Conservation (phyloP, 108 stramenopile genomes). For the Cylindrotheca closterium region DNA sequence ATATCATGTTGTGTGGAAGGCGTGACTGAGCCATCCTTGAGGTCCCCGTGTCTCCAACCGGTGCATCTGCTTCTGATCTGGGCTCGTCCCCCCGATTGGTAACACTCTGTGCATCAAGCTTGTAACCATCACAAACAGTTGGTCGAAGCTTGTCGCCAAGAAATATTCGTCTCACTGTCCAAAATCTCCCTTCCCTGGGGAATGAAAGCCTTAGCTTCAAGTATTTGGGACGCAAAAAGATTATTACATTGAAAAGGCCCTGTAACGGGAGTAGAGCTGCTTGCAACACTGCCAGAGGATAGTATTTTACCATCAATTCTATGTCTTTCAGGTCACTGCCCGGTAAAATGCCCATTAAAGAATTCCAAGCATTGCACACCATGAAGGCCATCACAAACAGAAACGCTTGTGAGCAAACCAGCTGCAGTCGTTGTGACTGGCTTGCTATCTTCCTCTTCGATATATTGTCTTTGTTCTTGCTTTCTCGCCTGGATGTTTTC, state of each 20-base stretch:
- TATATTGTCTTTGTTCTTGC: too few relatives aligned
- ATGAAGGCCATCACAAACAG: conserved; percentile 3
- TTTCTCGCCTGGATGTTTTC: too few relatives aligned
- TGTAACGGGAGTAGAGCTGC: conserved; percentile 26
- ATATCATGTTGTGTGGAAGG: too few relatives aligned
- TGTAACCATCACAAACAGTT: too few relatives aligned
- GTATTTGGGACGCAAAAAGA: conserved; percentile 52
- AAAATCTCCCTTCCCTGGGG: not conserved
- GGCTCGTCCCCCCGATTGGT: too few relatives aligned
- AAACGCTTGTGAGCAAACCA: conserved; percentile 7
- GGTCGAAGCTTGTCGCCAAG: too few relatives aligned
- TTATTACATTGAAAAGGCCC: conserved; percentile 44
- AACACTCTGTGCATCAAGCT: too few relatives aligned
- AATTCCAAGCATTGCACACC: not conserved
- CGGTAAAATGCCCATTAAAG: not conserved
- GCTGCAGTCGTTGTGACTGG: not conserved
- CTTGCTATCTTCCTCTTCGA: too few relatives aligned
- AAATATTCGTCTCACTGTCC: not conserved
- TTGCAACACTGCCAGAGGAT: conserved; percentile 9
- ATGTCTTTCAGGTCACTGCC: not conserved
- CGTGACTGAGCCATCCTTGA: too few relatives aligned
- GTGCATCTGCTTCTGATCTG: too few relatives aligned
- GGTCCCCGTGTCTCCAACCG: too few relatives aligned
- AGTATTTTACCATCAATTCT: conserved; percentile 1
- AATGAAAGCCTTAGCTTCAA: not conserved